Conservation (phyloP, 2,329 filamentous ascomycete genomes). For the Pseudogymnoascus sp. region DNA sequence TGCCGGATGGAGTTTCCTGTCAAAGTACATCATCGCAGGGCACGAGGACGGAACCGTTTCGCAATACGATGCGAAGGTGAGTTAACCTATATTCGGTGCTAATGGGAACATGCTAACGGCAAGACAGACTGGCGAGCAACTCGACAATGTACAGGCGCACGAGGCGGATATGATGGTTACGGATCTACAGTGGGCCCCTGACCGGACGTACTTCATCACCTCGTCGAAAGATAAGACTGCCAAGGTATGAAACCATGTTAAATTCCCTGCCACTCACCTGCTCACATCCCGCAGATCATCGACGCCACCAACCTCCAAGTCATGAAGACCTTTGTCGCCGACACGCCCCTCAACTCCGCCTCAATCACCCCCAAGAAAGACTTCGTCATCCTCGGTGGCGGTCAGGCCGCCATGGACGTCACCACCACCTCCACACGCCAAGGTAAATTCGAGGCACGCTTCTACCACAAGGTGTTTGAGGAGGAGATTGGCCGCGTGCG, state of each 20-base stretch:
- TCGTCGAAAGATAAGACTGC: constrained; percentile 96
- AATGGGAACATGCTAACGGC: constrained; percentile 16
- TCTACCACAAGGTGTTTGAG: constrained; percentile 99
- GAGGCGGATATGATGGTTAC: constrained; percentile 71
- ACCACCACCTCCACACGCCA: constrained; percentile 89
- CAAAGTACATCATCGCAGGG: constrained; percentile 93
- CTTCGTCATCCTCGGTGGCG: constrained; percentile 95
- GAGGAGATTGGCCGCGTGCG: constrained; percentile 96
- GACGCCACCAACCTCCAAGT: constrained; percentile 80
- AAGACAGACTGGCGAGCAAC: constrained; percentile 64
- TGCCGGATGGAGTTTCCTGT: constrained; percentile 90
- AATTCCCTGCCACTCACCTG: constrained; percentile 6
- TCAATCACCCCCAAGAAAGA: constrained; percentile 93
- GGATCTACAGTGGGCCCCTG: constrained; percentile 88
- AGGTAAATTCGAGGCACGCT: constrained; percentile 98
- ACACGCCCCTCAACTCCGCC: constrained; percentile 95
- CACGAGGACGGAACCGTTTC: constrained; percentile 95
- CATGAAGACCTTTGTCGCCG: constrained; percentile 84
- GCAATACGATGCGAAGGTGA: constrained; percentile 81
- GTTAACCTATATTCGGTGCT: constrained; percentile 13
- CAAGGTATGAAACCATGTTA: constrained; percentile 50
- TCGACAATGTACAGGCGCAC: constrained; percentile 77
- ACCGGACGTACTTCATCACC: constrained; percentile 97
- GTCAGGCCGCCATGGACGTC: constrained; percentile 98
- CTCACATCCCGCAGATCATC: constrained; percentile 52